These are phyloP conservation scores for Papiliotrema flavescens DNA, from an alignment of 1,284 basidiomycete species.

Conservation along the genomic window DNA sequence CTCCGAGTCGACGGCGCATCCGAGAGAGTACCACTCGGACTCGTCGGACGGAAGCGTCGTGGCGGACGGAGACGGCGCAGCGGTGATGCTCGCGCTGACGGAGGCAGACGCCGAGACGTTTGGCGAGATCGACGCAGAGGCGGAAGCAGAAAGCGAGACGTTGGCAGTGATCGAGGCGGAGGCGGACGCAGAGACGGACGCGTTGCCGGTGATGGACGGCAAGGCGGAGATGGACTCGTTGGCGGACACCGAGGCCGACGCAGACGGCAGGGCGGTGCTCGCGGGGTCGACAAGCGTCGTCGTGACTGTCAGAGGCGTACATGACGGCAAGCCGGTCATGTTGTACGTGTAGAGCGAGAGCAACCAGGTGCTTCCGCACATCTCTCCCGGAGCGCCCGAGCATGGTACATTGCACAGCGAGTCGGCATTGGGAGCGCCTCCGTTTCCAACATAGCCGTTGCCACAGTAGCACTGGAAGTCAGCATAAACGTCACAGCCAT, in stretches of 20 bases:
- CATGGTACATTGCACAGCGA: constrained; percentile 31
- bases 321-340: constrained; percentile 7
- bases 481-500: background rate
- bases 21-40: constrained; percentile 27
- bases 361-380: constrained; percentile 36
- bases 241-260: background rate
- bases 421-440: constrained; percentile 15
- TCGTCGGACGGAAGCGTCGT: background rate
- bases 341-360: constrained; percentile 31
- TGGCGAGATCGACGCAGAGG: background rate
- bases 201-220: background rate
- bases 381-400: constrained; percentile 20
- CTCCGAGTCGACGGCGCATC: constrained; percentile 29
- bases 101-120: constrained; percentile 7
- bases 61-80: constrained; percentile 10
- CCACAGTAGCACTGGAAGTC: constrained; percentile 33
- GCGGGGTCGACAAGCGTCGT: constrained; percentile 1
- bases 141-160: constrained; percentile 5
- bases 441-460: constrained; percentile 18
- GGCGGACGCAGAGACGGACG: constrained; percentile 6
- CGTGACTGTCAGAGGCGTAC: constrained; percentile 5
- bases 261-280: no score
- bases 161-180: constrained; percentile 1
- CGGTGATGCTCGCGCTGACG: constrained; percentile 3
- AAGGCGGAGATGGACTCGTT: background rate